Evolutionary conservation across 148 eudicot genomes (phyloP), one percentile per base, ranked within the genome.

Genomic region (Simmondsia chinensis): DNA sequence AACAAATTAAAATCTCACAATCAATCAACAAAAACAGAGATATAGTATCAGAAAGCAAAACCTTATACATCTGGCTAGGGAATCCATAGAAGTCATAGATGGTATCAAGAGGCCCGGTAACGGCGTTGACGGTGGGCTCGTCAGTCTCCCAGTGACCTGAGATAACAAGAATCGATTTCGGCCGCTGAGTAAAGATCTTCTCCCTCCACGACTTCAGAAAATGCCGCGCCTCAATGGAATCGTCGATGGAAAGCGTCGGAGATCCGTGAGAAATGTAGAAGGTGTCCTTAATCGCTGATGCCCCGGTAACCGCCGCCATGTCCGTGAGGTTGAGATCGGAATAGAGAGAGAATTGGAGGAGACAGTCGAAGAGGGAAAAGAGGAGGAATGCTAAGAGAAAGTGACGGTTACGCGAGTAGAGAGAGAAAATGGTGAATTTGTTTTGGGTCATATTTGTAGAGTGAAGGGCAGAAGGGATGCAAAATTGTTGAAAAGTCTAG

Each of bases 71-170:
- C 7, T 56, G 57, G 63, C 63, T 55, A 61, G 88, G 94, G 57
- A 84, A 84, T 19, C 64, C 66, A 8, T 80, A 80, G 61, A 80
- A 84, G 49, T 84, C 94, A 28, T 84, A 38, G 41, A 84, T 84
- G 12, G 80, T 80, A 21, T 80, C 82, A 15, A 31, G 52, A 9
- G 51, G 30, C 9, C 77, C 75, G 13, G 40, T 17, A 37, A 72
- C 51, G 37, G 70, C 61, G 24, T 54, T 84, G 46, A 84, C 73
- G 5, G 82, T 31, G 9, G 88, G 94, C 7, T 63, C 56, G 24
- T 57, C 20, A 17, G 94, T 77, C 18, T 84, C 88, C 88, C 88
- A 84, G 46, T 84, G 94, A 22, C 71, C 88, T 4, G 94, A 84
- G 13, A 84, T 54, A 2, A 84, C 13, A 2, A 84, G 61, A 24